Evolutionary conservation across 345 rosid genomes (phyloP), one percentile per base, ranked within the genome.

Genomic region (Citrus glauca): DNA sequence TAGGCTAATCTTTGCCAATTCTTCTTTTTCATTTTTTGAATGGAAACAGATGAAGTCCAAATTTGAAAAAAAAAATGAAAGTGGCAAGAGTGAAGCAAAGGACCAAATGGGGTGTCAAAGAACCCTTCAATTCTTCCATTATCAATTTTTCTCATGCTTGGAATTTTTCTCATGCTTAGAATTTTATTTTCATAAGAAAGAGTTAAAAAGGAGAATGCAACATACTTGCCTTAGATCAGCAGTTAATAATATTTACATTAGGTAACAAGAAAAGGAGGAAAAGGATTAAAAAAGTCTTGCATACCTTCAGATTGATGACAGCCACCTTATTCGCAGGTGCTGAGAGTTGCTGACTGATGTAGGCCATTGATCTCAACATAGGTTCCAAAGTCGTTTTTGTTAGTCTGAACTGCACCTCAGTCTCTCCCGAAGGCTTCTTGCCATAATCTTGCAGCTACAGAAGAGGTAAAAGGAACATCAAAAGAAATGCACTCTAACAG

Each of bases 261-360:
- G 53, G 35, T 62, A 53, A 16, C 57, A 53, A 53, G 70, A 75
- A 38, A 71, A 59, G 27, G 6, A 28, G 42, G 17, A 24, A 27
- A 66, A 73, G 27, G n/a, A 45, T 45, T 42, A 45, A 11, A 45
- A 45, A 11, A 45, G 13, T 45, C 50, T 25, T 53, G 22, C 70
- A 40, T 77, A 89, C 94, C 92, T 89, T 90, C 78, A 90, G 77
- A 86, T 87, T 90, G 75, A 90, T 89, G 66, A 89, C 94, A 67
- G 94, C 94, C 78, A 87, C 94, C 64, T 85, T 78, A 81, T 89
- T 89, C 69, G 86, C 84, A 32, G 94, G 94, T 45, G 82, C 40
- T 28, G 89, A 82, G 72, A 90, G 92, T 76, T 89, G 94, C 77
- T 89, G 92, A 75, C 88, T 87, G 81, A 89, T 90, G 82, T 86